Evolutionary conservation across 345 rosid genomes (phyloP).

Genomic region (Cardamine chenopodiifolia): DNA sequence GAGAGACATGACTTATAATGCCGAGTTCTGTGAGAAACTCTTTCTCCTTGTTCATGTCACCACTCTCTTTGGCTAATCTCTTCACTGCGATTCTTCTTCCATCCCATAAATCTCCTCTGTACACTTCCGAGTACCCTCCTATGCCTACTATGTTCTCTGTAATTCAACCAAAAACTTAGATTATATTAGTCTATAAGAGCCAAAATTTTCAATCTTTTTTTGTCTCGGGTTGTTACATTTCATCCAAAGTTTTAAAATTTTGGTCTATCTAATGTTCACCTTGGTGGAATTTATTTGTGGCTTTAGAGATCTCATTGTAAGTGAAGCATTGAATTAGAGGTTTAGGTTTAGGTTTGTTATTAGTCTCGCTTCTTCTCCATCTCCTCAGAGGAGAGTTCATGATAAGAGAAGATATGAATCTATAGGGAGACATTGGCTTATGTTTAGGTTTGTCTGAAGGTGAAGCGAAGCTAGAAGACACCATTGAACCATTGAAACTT

Average conservation of each 20-base stretch:
- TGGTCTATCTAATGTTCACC: constrained; percentile 44
- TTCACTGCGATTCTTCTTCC: constrained; percentile 81
- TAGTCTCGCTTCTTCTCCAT: constrained; percentile 45
- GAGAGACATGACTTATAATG: constrained; percentile 74
- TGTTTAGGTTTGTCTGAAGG: constrained; percentile 40
- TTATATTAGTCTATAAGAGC: background rate
- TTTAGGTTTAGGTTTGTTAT: constrained; percentile 46
- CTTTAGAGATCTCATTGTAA: constrained; percentile 69
- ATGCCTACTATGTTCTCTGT: constrained; percentile 73
- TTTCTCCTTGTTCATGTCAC: constrained; percentile 74
- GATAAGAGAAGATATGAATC: constrained; percentile 54
- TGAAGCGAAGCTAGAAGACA: constrained; percentile 47
- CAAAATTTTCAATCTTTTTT: constrained; percentile 2
- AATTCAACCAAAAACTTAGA: constrained; percentile 12
- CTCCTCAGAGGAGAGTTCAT: constrained; percentile 59
- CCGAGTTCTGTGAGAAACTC: constrained; percentile 89
- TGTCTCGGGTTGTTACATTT: background rate
- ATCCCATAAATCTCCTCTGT: constrained; percentile 77
- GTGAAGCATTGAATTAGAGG: constrained; percentile 70
- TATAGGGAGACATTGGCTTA: constrained; percentile 52
- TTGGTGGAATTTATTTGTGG: constrained; percentile 69
- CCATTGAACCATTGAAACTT: constrained; percentile 53
- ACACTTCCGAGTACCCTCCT: constrained; percentile 94
- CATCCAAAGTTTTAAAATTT: background rate
- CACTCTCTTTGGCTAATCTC: constrained; percentile 76